Percentiles rank a stretch among this genome's conserved stretches.
Conservation (phyloP, 2,329 filamentous ascomycete genomes). For the Didymella lethalis region DNA sequence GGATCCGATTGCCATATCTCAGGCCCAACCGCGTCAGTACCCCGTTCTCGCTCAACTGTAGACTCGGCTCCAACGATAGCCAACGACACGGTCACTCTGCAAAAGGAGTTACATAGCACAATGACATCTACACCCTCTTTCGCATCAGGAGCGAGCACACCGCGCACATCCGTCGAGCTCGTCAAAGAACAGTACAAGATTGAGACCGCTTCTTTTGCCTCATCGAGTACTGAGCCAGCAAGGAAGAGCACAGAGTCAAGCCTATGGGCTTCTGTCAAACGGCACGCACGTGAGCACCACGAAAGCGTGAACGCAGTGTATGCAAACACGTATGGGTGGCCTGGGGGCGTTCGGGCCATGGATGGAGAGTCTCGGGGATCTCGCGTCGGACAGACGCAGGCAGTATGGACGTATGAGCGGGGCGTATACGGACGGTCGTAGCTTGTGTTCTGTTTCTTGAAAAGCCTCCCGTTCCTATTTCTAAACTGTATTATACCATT, state of each 20-base stretch:
- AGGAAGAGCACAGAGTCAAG: slow-evolving; percentile 8
- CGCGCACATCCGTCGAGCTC: slow-evolving; percentile 29
- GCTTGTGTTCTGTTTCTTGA: background rate
- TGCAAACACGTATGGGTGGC: slow-evolving; percentile 32
- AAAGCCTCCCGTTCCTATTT: no score
- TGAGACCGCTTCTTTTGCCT: background rate
- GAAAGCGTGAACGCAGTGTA: slow-evolving; percentile 32
- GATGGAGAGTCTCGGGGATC: no score
- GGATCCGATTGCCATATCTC: no score
- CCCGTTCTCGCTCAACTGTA: no score
- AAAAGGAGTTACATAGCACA: background rate
- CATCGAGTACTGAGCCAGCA: slow-evolving; percentile 3
- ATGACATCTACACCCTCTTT: slow-evolving; percentile 23
- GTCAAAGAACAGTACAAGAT: slow-evolving; percentile 17
- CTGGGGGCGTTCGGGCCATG: no score
- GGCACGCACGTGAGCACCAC: slow-evolving; percentile 33
- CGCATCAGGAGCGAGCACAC: slow-evolving; percentile 22
- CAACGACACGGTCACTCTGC: no score
- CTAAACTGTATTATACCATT: background rate
- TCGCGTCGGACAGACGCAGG: background rate
- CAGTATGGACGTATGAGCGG: slow-evolving; percentile 31
- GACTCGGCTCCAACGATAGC: no score
- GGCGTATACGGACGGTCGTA: slow-evolving; percentile 13
- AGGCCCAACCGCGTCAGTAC: no score
- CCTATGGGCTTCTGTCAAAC: slow-evolving; percentile 30